Percentiles rank a stretch among this genome's conserved stretches.
These are phyloP conservation scores for Mentha longifolia DNA, from an alignment of 257 asterid species.

Conservation along the genomic window DNA sequence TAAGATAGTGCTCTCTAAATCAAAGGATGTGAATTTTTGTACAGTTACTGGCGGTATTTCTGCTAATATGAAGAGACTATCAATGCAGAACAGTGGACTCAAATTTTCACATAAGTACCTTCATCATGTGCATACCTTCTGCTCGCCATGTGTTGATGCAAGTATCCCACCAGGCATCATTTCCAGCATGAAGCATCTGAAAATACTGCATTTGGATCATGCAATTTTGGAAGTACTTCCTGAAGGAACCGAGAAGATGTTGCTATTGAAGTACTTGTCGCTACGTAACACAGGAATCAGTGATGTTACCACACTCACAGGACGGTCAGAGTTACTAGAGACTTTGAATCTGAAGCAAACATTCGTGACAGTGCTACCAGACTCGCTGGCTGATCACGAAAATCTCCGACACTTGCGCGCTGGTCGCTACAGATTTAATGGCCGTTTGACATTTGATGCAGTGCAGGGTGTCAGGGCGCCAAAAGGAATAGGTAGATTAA, in stretches of 20 bases:
- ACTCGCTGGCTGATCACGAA: not conserved
- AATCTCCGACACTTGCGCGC: conserved; percentile 24
- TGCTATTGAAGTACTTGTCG: conserved; percentile 33
- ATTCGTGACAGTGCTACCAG: conserved; percentile 22
- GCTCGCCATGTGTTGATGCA: not conserved
- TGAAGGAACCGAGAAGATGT: conserved; percentile 17
- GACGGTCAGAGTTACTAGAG: conserved; percentile 16
- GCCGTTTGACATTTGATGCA: not conserved
- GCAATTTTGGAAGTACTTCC: conserved; percentile 25
- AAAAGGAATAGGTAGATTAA: not conserved
- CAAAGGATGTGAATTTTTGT: conserved; percentile 20
- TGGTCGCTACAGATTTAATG: not conserved
- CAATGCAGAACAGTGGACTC: conserved; percentile 1
- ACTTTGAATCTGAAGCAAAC: conserved; percentile 37
- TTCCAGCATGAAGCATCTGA: conserved; percentile 1
- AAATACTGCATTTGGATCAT: conserved; percentile 26
- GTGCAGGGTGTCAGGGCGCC: conserved; percentile 27
- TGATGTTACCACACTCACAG: conserved; percentile 3
- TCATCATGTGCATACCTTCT: not conserved
- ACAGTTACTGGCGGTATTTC: not conserved
- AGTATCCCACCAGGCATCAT: not conserved
- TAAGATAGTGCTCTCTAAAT: conserved; percentile 15
- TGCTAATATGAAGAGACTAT: conserved; percentile 3
- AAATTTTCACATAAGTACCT: not conserved
- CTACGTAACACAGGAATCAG: conserved; percentile 26